Percentiles rank a stretch among this genome's conserved stretches.
Conservation (phyloP, 257 asterid species). For the Salvia rosmarinus region DNA sequence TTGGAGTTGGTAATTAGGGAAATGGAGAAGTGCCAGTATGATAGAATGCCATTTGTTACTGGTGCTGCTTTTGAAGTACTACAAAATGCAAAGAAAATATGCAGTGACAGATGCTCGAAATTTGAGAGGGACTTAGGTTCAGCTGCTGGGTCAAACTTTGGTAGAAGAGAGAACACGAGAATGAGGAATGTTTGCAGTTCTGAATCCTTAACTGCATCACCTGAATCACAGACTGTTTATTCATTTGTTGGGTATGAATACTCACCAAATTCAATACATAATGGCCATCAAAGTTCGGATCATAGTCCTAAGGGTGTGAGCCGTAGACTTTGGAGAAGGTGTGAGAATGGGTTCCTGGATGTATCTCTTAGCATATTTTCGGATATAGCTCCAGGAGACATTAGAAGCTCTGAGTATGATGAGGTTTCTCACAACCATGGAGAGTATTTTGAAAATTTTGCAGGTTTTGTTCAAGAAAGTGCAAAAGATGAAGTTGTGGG, state of each 20-base stretch:
- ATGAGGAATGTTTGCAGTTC: slow-evolving; percentile 45
- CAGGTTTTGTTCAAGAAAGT: slow-evolving; percentile 63
- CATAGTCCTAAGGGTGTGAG: slow-evolving; percentile 63
- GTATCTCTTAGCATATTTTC: slow-evolving; percentile 82
- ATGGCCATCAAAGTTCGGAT: slow-evolving; percentile 39
- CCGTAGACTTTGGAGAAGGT: slow-evolving; percentile 74
- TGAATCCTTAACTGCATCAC: slow-evolving; percentile 50
- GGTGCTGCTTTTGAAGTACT: slow-evolving; percentile 94
- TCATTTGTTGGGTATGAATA: slow-evolving; percentile 61
- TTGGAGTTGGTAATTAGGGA: slow-evolving; percentile 67
- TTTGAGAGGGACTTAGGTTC: slow-evolving; percentile 55
- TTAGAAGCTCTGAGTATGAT: slow-evolving; percentile 46
- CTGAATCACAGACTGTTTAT: slow-evolving; percentile 79
- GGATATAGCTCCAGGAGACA: slow-evolving; percentile 42
- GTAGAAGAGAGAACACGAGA: slow-evolving; percentile 47
- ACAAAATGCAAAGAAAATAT: slow-evolving; percentile 70
- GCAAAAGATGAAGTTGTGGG: slow-evolving; percentile 42
- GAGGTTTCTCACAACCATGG: slow-evolving; percentile 45
- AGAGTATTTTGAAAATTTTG: slow-evolving; percentile 51
- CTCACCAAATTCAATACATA: slow-evolving; percentile 69
- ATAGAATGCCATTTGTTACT: slow-evolving; percentile 76
- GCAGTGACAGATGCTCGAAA: slow-evolving; percentile 50
- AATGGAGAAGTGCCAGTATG: slow-evolving; percentile 83
- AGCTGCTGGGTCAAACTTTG: slow-evolving; percentile 53
- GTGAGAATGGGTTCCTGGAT: slow-evolving; percentile 57